A percentile compares a stretch with the other conserved stretches of the same genome.
Evolutionary conservation across 495 filamentous ascomycete genomes (phyloP).

Genomic region (Penicillium parvum): DNA sequence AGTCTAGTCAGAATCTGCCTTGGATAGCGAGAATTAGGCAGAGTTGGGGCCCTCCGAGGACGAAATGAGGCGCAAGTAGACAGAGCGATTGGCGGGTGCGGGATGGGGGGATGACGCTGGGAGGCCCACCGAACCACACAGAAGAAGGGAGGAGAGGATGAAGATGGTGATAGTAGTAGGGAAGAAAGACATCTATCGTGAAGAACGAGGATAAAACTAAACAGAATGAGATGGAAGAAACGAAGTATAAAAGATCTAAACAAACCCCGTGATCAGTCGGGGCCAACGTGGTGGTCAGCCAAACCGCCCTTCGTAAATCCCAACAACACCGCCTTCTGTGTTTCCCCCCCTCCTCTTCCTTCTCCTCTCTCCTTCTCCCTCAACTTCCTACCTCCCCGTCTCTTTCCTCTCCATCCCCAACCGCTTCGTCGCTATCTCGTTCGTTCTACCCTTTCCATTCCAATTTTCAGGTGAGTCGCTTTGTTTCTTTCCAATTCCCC

Average conservation of each 20-base stretch:
- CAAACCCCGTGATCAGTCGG: too few relatives aligned
- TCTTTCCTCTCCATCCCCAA: conserved; percentile 21
- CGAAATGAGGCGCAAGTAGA: conserved; percentile 20
- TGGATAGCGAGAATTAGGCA: conserved; percentile 2
- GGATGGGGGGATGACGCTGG: conserved; percentile 43
- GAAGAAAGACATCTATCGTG: conserved; percentile 1
- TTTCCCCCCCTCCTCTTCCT: conserved; percentile 22
- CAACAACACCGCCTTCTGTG: conserved; percentile 37
- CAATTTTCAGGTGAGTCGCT: conserved; percentile 26
- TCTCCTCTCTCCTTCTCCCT: conserved; percentile 20
- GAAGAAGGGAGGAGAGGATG: conserved; percentile 19
- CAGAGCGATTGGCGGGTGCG: conserved; percentile 38
- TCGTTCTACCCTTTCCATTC: conserved; percentile 15
- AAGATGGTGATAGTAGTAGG: neutral
- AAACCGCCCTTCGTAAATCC: conserved; percentile 17
- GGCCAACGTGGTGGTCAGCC: neutral
- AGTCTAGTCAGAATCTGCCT: too few relatives aligned
- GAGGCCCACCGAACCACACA: conserved; percentile 50
- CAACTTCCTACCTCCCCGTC: conserved; percentile 23
- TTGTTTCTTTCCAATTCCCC: conserved; percentile 13
- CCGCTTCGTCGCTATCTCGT: conserved; percentile 15
- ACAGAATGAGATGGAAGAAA: neutral
- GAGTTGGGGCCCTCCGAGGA: neutral
- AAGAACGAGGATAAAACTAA: neutral
- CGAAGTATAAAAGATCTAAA: neutral